Conservation (phyloP, 2,329 filamentous ascomycete genomes). For the Blumeria hordei region DNA sequence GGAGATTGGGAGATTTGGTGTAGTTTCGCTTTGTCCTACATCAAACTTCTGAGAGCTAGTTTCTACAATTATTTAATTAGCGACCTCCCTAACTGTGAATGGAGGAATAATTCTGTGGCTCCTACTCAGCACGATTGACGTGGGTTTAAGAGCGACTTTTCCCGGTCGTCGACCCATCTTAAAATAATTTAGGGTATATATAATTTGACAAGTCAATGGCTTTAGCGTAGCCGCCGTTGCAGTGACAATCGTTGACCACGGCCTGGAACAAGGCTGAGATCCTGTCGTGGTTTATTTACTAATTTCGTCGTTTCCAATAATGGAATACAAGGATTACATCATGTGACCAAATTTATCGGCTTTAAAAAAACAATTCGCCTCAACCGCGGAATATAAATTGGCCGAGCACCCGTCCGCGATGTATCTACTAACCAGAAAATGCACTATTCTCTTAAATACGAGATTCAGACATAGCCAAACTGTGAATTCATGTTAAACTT, state of each 20-base stretch:
- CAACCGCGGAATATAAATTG: too few relatives aligned
- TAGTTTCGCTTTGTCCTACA: constrained; percentile 21
- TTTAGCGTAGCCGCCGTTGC: not conserved
- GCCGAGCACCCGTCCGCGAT: too few relatives aligned
- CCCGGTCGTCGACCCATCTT: constrained; percentile 24
- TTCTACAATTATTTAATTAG: constrained; percentile 16
- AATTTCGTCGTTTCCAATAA: not conserved
- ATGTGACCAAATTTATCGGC: not conserved
- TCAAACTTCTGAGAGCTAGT: constrained; percentile 22
- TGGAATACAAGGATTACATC: not conserved
- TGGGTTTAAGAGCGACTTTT: constrained; percentile 28
- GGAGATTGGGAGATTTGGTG: constrained; percentile 17
- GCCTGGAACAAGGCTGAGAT: not conserved
- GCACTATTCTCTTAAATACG: too few relatives aligned
- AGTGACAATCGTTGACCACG: not conserved
- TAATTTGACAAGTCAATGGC: not conserved
- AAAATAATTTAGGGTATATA: not conserved
- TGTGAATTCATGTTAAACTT: too few relatives aligned
- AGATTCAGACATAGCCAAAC: too few relatives aligned
- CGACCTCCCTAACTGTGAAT: constrained; percentile 4
- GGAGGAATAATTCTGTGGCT: constrained; percentile 3
- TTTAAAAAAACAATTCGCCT: too few relatives aligned
- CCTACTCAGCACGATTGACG: constrained; percentile 28
- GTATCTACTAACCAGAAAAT: too few relatives aligned
- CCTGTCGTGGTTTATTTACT: not conserved